Evolutionary conservation across 805 yeast species (phyloP), one percentile per base, ranked within the genome.

Genomic region (Peterozyma toletana): DNA sequence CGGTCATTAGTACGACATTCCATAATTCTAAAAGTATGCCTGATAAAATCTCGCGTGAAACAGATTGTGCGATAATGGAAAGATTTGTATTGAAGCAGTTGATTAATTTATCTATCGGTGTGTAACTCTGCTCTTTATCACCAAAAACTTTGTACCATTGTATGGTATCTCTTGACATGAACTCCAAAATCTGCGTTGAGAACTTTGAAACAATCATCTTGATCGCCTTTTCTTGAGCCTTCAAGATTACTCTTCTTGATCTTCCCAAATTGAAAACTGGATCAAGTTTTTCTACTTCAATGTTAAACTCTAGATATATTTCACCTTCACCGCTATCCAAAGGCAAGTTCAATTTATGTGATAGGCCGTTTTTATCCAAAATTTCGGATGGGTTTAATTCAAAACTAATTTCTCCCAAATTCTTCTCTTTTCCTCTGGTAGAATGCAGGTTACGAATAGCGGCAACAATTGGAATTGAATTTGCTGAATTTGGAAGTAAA

Each of bases 211-310:
- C 93, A 49, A 91, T 76, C 45, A 78, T 58, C 44, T 80, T 77
- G 41, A 85, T 72, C 46, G 84, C 76, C 44, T 86, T 74, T 43
- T 84, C 84, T 57, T 80, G 78, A 1, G 81, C 70, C 47, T 89
- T 71, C 30, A 70, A 63, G 29, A 91, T 64, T 1, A 80, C 72
- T 49, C 91, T 66, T 52, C 82, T 77, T 0, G 91, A 81, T 50
- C 83, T 74, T 1, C 95, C 95, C 61, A 91, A 72, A 38, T 81
- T 83, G 54, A 85, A 91, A 9, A 86, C 63, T 1, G 95, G 88
- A 60, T 90, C 96, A 35, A 76, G 77, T 39, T 80, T 73, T 53
- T 90, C 96, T 42, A 78, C 75, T 55, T 90, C 97, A 51, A 86
- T 77, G 1, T 87, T 80, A 2, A 90, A 68, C 53, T 80, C 80